Conservation (phyloP, 495 filamentous ascomycete species). For the Platismatia glauca region DNA sequence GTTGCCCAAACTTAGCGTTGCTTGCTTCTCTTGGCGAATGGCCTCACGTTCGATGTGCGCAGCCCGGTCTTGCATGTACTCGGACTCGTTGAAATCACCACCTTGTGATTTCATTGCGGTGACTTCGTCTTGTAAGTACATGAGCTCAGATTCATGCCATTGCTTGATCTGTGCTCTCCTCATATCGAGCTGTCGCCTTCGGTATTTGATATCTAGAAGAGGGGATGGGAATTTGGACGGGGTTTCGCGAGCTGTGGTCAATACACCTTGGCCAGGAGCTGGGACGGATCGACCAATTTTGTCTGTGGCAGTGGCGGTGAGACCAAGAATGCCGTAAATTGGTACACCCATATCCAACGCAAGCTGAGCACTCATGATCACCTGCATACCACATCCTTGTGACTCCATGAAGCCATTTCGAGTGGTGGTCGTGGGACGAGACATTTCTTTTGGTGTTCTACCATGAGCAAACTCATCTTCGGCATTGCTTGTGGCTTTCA, state of each 20-base stretch:
- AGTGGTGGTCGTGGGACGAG: slow-evolving; percentile 90
- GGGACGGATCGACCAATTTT: slow-evolving; percentile 98
- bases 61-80: slow-evolving; percentile 79
- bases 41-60: slow-evolving; percentile 85
- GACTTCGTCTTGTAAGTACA: slow-evolving; percentile 87
- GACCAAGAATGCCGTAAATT: slow-evolving; percentile 87
- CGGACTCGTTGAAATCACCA: slow-evolving; percentile 59
- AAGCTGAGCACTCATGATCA: slow-evolving; percentile 95
- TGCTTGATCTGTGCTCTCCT: slow-evolving; percentile 85
- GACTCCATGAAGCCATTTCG: slow-evolving; percentile 99
- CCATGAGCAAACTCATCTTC: slow-evolving; percentile 93
- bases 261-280: slow-evolving; percentile 89
- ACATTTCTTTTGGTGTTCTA: slow-evolving; percentile 95
- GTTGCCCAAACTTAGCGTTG: slow-evolving; percentile 83
- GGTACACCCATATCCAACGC: slow-evolving; percentile 98
- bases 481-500: slow-evolving; percentile 97
- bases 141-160: slow-evolving; percentile 90
- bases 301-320: slow-evolving; percentile 96
- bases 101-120: slow-evolving; percentile 81
- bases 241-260: slow-evolving; percentile 93
- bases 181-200: slow-evolving; percentile 85
- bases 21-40: slow-evolving; percentile 80
- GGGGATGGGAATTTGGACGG: slow-evolving; percentile 87
- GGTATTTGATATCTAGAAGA: slow-evolving; percentile 92
- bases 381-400: slow-evolving; percentile 94